Evolutionary conservation across 352 stramenopile genomes (phyloP), one percentile per base, ranked within the genome.

Genomic region (Phytophthora kernoviae): DNA sequence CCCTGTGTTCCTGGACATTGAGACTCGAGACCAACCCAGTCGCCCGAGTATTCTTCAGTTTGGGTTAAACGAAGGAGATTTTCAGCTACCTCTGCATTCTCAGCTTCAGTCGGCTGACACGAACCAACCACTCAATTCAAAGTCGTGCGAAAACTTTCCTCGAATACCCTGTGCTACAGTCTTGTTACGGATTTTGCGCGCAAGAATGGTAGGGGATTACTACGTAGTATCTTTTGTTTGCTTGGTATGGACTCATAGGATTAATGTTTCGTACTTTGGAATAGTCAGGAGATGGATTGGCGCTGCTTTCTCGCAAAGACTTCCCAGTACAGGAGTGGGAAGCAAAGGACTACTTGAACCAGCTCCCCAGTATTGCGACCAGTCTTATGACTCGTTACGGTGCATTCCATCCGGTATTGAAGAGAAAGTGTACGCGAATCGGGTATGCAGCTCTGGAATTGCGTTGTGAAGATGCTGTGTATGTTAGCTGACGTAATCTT

Each of bases 141-240:
- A 61, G 24, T 63, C 60, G 4, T 68, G 82, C 12, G 73, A 78
- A 0, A 37, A 39, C 2, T 80, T 75, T n/a, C 65, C 73, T 26
- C 71, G 70, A 48, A 55, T 96, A 12, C 84, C 88, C 7, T 97
- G 90, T 55, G 79, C 85, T 6, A 96, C 87, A 2, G 15, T 97
- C 8, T 43, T 96, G 40, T 46, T 96, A 15, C 80, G 90, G 36
- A 60, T 96, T 11, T 68, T 63, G 33, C 71, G 44, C 17, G 86
- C 84, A 6, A 75, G 67, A 15, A 68, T 63, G 58, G 81, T 88
- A 68, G 21, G 65, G 24, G 21, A n/a, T n/a, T n/a, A n/a, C n/a
- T n/a, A n/a, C n/a, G n/a, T n/a, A 43, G 33, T n/a, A 40, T 42
- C 42, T 41, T 45, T n/a, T n/a, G n/a, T n/a, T n/a, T n/a, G n/a